These are phyloP conservation scores for Phaeoacremonium minimum DNA, from an alignment of 2,329 filamentous ascomycete genomes.

Conservation along the genomic window DNA sequence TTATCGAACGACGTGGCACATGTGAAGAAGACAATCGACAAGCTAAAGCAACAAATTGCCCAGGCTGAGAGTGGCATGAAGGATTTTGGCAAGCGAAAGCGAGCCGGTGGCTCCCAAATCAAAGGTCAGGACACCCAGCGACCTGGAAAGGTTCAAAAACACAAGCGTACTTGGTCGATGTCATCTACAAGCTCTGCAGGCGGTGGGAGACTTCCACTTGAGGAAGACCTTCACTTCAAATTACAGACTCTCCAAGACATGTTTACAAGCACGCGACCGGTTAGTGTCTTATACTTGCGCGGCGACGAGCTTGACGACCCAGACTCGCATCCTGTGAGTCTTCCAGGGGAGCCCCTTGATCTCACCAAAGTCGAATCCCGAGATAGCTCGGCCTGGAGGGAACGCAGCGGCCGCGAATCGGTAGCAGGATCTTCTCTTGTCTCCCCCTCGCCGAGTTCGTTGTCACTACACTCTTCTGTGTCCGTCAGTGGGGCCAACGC, in stretches of 20 bases:
- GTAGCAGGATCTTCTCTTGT: conserved; percentile 58
- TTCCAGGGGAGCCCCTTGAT: conserved; percentile 64
- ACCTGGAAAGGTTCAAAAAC: conserved; percentile 80
- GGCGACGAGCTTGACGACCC: conserved; percentile 77
- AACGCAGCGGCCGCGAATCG: conserved; percentile 50
- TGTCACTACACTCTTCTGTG: conserved; percentile 56
- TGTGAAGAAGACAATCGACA: conserved; percentile 95
- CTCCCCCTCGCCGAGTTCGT: conserved; percentile 62
- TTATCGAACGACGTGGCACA: conserved; percentile 91
- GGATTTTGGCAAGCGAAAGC: conserved; percentile 62
- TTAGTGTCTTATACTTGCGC: conserved; percentile 73
- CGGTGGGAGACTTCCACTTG: conserved; percentile 45
- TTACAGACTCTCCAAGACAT: conserved; percentile 77
- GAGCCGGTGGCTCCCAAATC: conserved; percentile 37
- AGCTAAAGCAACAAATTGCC: conserved; percentile 87
- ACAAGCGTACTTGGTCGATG: conserved; percentile 94
- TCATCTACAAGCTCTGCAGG: conserved; percentile 68
- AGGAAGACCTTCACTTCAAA: conserved; percentile 77
- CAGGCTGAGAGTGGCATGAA: conserved; percentile 69
- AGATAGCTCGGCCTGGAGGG: conserved; percentile 45
- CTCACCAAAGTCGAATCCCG: conserved; percentile 48
- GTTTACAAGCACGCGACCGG: conserved; percentile 78
- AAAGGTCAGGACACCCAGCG: conserved; percentile 47
- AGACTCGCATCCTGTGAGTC: conserved; percentile 70
- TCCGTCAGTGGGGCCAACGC: conserved; percentile 34